Base-by-base conservation (phyloP, 2,329 filamentous ascomycete species). In the Monosporascus sp. region DNA sequence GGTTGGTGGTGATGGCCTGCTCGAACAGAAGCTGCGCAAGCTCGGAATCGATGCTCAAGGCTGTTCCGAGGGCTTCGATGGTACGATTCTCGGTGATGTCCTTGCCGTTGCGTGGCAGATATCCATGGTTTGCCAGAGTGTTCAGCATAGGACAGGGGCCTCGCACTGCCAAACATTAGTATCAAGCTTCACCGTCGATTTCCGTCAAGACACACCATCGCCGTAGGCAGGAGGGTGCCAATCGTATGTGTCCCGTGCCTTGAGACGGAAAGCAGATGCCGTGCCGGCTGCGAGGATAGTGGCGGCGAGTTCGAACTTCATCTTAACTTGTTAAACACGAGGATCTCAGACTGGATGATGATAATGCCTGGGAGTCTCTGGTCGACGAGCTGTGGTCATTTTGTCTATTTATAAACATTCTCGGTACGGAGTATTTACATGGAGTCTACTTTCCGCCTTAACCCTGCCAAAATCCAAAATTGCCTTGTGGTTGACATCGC, bases 71-170 rank as follows among this genome's bases (percentile, higher is more conserved):
- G 41, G 57, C 60, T 36, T 50, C 22, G 2, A 55, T 38, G 2
- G 59, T 56, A 48, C 55, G 55, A 43, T 59, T 56, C 2, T 40
- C 41, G 19, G 52, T 53, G 48, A 62, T 60, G 24, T 51, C 52
- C 19, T 58, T 59, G 17, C 61, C 61, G 24, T 45, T 34, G 19
- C 57, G 61, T 20, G 59, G 59, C 22, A 61, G 41, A 49, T 55
- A 63, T 3, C 61, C 61, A 38, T 63, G 59, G 44, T 63, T 63
- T 8, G 61, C 58, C 19, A 63, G 51, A 20, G 54, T 51, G 24
- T 63, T 63, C 17, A 63, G 55, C 49, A 61, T 61, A 16, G 61
- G 61, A 50, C 61, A 63, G 19, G 61, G 61, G 20, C 49, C 55
- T 1, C 61, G 59, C 9, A 56, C 59, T 61, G 31, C 47, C 8